Conservation (phyloP, 2,329 filamentous ascomycete species). For the Amauroascus verrucosus region DNA sequence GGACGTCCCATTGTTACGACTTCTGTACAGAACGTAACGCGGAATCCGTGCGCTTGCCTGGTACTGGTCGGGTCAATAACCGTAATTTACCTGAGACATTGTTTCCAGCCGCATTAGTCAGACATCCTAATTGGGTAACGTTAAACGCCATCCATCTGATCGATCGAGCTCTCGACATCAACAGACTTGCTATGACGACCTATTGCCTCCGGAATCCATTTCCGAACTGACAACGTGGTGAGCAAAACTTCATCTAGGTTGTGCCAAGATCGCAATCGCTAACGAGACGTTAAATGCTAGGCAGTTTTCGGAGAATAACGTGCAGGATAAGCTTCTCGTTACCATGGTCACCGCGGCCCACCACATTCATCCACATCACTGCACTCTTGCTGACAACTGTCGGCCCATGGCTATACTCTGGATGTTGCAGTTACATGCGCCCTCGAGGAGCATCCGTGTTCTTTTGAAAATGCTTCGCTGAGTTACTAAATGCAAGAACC, state of each 20-base stretch:
- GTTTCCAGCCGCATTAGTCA: conserved; percentile 8
- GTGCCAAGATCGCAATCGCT: background rate
- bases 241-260: background rate
- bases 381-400: background rate
- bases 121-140: background rate
- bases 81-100: conserved; percentile 11
- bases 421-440: background rate
- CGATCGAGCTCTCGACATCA: background rate
- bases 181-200: too few relatives aligned
- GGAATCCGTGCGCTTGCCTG: background rate
- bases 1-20: background rate
- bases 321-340: background rate
- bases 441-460: background rate
- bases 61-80: background rate
- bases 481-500: background rate
- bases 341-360: background rate
- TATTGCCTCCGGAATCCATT: background rate
- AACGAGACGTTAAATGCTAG: background rate
- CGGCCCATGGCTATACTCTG: background rate
- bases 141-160: conserved; percentile 4
- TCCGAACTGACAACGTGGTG: background rate
- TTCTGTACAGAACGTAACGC: background rate
- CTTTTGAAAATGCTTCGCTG: background rate
- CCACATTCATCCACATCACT: background rate
- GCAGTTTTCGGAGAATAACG: background rate